Conservation (phyloP, 2,329 filamentous ascomycete species). For the Claviceps fusiformis region DNA sequence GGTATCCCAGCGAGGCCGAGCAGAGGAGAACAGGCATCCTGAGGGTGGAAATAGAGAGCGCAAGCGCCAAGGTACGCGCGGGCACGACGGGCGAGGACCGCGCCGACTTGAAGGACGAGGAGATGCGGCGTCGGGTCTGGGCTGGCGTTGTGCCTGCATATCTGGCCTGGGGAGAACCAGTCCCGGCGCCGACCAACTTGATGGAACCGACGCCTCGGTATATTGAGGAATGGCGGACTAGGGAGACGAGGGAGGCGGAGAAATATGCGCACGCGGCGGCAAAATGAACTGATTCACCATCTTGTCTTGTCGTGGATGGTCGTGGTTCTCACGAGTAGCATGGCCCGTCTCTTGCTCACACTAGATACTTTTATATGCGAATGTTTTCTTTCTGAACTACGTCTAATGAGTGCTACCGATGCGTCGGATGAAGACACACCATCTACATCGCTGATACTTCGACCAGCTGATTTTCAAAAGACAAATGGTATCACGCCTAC, state of each 20-base stretch:
- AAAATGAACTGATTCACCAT: background rate
- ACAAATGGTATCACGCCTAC: too few relatives aligned
- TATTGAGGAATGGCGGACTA: background rate
- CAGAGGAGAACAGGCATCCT: background rate
- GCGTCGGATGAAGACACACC: too few relatives aligned
- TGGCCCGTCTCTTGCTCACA: too few relatives aligned
- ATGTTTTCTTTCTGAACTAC: too few relatives aligned
- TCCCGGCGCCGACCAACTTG: background rate
- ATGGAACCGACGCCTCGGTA: background rate
- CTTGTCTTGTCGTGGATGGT: too few relatives aligned
- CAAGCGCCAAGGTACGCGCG: background rate
- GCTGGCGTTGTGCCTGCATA: background rate
- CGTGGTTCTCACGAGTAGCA: too few relatives aligned
- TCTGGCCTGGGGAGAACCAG: background rate
- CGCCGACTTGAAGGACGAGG: background rate
- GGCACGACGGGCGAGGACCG: background rate
- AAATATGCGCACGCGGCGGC: background rate
- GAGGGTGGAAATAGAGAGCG: background rate
- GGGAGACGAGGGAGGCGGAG: background rate
- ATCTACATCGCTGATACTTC: too few relatives aligned
- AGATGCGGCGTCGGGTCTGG: background rate
- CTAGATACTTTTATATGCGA: too few relatives aligned
- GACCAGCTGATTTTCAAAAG: too few relatives aligned
- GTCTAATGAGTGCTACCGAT: too few relatives aligned
- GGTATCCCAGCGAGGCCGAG: background rate